Percentiles rank a stretch among this genome's conserved stretches.
phyloP scores from a whole-genome alignment of 2,329 filamentous ascomycete species.

The Acrodontium crateriforme region DNA sequence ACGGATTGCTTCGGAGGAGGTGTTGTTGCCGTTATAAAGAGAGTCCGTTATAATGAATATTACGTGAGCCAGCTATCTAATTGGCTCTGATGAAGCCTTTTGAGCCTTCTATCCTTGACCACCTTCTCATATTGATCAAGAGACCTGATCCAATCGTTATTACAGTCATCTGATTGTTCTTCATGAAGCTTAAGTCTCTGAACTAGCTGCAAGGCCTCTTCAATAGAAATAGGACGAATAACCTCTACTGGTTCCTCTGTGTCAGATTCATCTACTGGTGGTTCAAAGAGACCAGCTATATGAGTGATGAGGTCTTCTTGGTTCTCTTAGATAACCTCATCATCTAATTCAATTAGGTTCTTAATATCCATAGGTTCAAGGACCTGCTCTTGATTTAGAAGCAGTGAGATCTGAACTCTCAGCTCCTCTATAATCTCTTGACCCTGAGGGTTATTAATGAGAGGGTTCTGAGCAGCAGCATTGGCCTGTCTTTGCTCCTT shows the following conservation, averaged over 20 bases:
- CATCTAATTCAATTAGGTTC: neutral
- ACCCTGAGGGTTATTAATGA: neutral
- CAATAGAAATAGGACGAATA: neutral
- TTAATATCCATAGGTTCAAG: neutral
- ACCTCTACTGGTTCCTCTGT: neutral
- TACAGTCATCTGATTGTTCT: neutral
- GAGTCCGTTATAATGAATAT: too few relatives aligned
- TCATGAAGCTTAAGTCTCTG: neutral
- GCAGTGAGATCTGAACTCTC: neutral
- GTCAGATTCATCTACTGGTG: neutral
- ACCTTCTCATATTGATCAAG: constrained; percentile 1
- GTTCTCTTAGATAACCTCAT: neutral
- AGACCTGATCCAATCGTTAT: neutral
- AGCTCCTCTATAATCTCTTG: neutral
- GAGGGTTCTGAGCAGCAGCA: too few relatives aligned
- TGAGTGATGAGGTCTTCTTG: neutral
- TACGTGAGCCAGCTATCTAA: too few relatives aligned
- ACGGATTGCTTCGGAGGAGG: too few relatives aligned
- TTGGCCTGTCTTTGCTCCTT: too few relatives aligned
- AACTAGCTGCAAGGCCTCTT: neutral
- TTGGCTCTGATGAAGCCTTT: neutral
- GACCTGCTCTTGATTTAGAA: neutral
- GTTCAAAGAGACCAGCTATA: neutral
- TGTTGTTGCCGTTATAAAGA: too few relatives aligned
- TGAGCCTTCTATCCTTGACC: neutral